phyloP scores from a whole-genome alignment of 768 basidiomycete species.

The Xanthoconium purpureum region DNA sequence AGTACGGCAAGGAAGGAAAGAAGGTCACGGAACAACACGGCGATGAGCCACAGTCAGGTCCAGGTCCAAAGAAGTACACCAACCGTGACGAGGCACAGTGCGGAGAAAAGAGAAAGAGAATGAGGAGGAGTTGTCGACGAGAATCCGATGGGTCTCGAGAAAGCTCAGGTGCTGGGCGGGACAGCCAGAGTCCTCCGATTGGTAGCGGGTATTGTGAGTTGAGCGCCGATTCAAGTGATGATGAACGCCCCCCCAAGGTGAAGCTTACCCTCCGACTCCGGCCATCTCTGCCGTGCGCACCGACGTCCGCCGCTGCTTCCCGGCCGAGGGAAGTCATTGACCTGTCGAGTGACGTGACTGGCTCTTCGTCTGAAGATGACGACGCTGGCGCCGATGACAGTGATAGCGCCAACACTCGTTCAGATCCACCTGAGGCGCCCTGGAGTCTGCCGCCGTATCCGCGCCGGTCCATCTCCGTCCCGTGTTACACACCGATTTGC shows the following conservation, averaged over 20 bases:
- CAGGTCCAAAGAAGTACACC: slow-evolving; percentile 45
- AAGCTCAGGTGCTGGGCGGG: slow-evolving; percentile 10
- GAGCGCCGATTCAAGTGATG: slow-evolving; percentile 28
- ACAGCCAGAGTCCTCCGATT: slow-evolving; percentile 20
- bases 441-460: slow-evolving; percentile 57
- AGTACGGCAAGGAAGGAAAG: slow-evolving; percentile 56
- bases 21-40: slow-evolving; percentile 22
- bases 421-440: slow-evolving; percentile 33
- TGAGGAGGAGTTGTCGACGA: slow-evolving; percentile 32
- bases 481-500: slow-evolving; percentile 48
- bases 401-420: slow-evolving; percentile 19
- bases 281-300: slow-evolving; percentile 30
- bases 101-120: slow-evolving; percentile 46
- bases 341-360: slow-evolving; percentile 37
- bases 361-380: slow-evolving; percentile 40
- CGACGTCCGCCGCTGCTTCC: slow-evolving; percentile 9
- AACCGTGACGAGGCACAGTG: slow-evolving; percentile 35
- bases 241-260: slow-evolving; percentile 53
- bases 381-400: slow-evolving; percentile 21
- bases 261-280: slow-evolving; percentile 68
- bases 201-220: slow-evolving; percentile 29
- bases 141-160: slow-evolving; percentile 15
- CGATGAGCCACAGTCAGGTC: slow-evolving; percentile 34
- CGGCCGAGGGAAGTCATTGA: slow-evolving; percentile 36
- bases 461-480: slow-evolving; percentile 56